A percentile compares a stretch with the other conserved stretches of the same genome.
phyloP scores from a whole-genome alignment of 257 asterid genomes.

The Capsicum baccatum region DNA sequence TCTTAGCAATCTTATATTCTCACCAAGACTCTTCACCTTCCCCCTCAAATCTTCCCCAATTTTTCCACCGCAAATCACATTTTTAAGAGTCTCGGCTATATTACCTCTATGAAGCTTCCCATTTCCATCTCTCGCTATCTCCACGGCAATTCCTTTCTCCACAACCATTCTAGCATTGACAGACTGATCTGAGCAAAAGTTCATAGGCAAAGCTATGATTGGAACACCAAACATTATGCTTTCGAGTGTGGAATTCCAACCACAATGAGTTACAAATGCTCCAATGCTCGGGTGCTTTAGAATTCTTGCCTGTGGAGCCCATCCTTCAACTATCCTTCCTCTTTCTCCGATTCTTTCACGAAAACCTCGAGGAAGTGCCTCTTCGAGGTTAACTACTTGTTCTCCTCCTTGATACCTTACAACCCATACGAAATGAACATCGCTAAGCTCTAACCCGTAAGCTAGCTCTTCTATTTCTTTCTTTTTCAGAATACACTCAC shows the following conservation, averaged over 20 bases:
- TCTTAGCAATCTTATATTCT: neutral
- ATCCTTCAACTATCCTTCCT: slow-evolving; percentile 26
- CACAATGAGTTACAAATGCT: slow-evolving; percentile 28
- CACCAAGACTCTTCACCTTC: neutral
- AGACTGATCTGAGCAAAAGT: slow-evolving; percentile 21
- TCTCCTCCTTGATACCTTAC: slow-evolving; percentile 48
- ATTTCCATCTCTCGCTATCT: neutral
- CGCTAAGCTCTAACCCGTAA: slow-evolving; percentile 57
- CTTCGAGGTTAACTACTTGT: slow-evolving; percentile 21
- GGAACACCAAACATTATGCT: slow-evolving; percentile 20
- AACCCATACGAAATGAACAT: slow-evolving; percentile 30
- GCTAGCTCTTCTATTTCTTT: slow-evolving; percentile 61
- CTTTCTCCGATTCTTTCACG: slow-evolving; percentile 23
- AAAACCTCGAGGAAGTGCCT: slow-evolving; percentile 43
- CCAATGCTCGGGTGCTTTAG: neutral
- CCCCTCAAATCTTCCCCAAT: slow-evolving; percentile 20
- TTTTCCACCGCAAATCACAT: neutral
- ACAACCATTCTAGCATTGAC: slow-evolving; percentile 3
- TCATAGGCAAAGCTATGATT: slow-evolving; percentile 7
- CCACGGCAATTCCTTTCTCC: neutral
- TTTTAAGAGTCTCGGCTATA: slow-evolving; percentile 12
- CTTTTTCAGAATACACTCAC: slow-evolving; percentile 48
- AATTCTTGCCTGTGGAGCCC: slow-evolving; percentile 26
- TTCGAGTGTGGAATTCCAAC: slow-evolving; percentile 28
- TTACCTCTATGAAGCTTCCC: slow-evolving; percentile 17